Evolutionary conservation across 257 asterid genomes (phyloP), one percentile per base, ranked within the genome.

Genomic region (Solanum megistacrolobum): DNA sequence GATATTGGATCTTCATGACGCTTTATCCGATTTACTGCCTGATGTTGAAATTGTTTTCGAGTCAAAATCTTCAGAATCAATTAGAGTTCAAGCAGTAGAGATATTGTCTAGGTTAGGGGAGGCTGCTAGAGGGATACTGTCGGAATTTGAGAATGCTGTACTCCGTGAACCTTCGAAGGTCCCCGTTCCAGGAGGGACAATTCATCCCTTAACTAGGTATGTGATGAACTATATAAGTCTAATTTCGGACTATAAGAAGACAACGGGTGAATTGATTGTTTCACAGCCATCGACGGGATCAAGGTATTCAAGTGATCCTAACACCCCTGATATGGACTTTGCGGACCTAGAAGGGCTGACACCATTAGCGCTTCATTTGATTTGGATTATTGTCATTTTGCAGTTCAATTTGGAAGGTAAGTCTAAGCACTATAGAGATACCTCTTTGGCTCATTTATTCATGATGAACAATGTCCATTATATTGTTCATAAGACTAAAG

Each of bases 401-500:
- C 89, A 91, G 69, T 90, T 88, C 32, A 93, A 93, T 87, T 81
- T 92, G 89, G 93, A 93, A 39, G 89, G 84, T 23, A 92, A 91
- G 71, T 86, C 93, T 46, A 91, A 90, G 89, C 88, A 87, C 68
- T 91, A 93, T 73, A 89, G 91, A 85, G 93, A 90, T 85, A 84
- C 82, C 9, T 88, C 93, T 7, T 87, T 90, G 76, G 89, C 90
- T 83, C 92, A 91, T 62, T 62, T 91, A 87, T 91, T 93, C 82
- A 83, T 93, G 84, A 92, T 92, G 94, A 93, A 93, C 62, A 92
- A 93, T 81, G 90, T 92, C 39, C 91, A 88, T 58, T 93, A 92
- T 78, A 90, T 93, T 27, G 88, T 89, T 11, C 88, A 90, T 13
- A 88, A 91, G 90, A 91, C 90, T 7, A 89, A 89, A 86, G 91